Percentiles rank a stretch among this genome's conserved stretches.
Conservation (phyloP, 352 stramenopile species). For the Globisporangium orthogonon region DNA sequence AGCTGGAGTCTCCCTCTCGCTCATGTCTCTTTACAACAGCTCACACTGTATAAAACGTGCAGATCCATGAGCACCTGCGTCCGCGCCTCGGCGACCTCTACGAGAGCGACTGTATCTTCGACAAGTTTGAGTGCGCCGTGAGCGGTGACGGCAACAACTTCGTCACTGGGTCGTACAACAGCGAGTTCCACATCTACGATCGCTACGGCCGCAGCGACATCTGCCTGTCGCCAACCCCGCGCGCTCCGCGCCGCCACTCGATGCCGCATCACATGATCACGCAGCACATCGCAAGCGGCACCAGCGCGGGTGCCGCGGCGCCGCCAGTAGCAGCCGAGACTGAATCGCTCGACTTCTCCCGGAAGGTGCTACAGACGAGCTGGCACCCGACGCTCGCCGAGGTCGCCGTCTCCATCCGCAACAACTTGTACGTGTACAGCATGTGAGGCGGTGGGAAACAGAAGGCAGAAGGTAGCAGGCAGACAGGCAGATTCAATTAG, state of each 20-base stretch:
- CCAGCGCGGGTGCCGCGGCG: slow-evolving; percentile 22
- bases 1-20: not conserved
- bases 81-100: slow-evolving; percentile 88
- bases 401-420: slow-evolving; percentile 75
- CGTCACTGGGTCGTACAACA: slow-evolving; percentile 93
- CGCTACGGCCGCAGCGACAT: slow-evolving; percentile 73
- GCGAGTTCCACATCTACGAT: slow-evolving; percentile 91
- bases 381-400: slow-evolving; percentile 80
- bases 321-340: slow-evolving; percentile 21
- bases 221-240: slow-evolving; percentile 53
- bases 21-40: too few species aligned
- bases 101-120: slow-evolving; percentile 96
- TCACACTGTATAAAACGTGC: not conserved
- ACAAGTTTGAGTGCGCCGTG: slow-evolving; percentile 95
- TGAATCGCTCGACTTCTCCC: slow-evolving; percentile 73
- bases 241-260: slow-evolving; percentile 49
- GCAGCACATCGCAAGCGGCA: slow-evolving; percentile 43
- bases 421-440: slow-evolving; percentile 83
- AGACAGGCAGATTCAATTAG: not conserved
- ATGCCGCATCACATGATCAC: slow-evolving; percentile 58
- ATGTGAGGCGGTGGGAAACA: slow-evolving; percentile 17
- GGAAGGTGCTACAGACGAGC: slow-evolving; percentile 82
- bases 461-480: not conserved
- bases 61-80: slow-evolving; percentile 92
- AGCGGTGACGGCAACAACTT: slow-evolving; percentile 90